Conservation (phyloP, 805 yeast species). For the Starmerella floris region DNA sequence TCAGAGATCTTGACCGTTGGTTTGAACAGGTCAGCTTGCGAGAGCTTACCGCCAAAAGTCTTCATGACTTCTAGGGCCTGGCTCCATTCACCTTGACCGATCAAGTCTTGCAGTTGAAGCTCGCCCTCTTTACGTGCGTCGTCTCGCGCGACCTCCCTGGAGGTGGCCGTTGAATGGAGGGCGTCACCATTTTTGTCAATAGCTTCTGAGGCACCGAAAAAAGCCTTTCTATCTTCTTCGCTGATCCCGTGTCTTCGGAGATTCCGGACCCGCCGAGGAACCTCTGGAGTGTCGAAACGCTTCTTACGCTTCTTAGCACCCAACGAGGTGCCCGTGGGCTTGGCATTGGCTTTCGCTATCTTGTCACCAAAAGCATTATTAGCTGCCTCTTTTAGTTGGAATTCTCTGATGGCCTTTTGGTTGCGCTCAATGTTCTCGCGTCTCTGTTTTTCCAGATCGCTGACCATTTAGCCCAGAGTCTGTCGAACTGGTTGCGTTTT, state of each 20-base stretch:
- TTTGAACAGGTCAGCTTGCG: constrained; percentile 27
- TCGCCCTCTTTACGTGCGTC: constrained; percentile 37
- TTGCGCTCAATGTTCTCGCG: constrained; percentile 55
- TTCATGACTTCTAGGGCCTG: constrained; percentile 26
- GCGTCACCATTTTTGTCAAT: constrained; percentile 1
- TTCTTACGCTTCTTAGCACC: constrained; percentile 13
- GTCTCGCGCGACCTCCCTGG: constrained; percentile 17
- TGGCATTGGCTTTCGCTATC: constrained; percentile 23
- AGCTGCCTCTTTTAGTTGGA: constrained; percentile 51
- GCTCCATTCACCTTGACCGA: constrained; percentile 30
- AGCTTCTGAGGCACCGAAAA: constrained; percentile 1
- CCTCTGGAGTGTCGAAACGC: constrained; percentile 15
- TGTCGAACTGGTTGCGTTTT: not conserved
- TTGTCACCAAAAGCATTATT: constrained; percentile 40
- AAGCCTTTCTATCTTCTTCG: constrained; percentile 23
- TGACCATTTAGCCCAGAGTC: too few relatives aligned
- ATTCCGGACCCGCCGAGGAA: constrained; percentile 22
- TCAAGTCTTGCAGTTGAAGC: constrained; percentile 23
- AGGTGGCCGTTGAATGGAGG: constrained; percentile 18
- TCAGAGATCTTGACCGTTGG: constrained; percentile 45
- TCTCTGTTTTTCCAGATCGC: constrained; percentile 26
- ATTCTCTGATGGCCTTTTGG: constrained; percentile 53
- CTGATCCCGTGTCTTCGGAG: constrained; percentile 36
- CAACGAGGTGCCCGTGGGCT: constrained; percentile 19
- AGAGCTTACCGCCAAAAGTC: constrained; percentile 22